Conservation (phyloP, 2,329 filamentous ascomycete species). For the Knufia fluminis region DNA sequence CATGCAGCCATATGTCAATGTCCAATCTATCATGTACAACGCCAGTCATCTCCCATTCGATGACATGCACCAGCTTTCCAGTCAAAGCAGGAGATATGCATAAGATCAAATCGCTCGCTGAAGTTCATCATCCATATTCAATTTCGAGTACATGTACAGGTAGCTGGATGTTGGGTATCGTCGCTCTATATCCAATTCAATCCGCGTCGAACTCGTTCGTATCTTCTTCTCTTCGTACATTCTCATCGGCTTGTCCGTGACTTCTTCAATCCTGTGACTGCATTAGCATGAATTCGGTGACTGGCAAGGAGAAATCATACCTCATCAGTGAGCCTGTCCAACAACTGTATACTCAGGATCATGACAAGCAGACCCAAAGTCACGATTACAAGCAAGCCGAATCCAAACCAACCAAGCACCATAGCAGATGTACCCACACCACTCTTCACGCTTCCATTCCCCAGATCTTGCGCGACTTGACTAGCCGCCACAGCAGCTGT, state of each 20-base stretch:
- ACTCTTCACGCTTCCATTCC: constrained; percentile 75
- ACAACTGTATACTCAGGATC: constrained; percentile 83
- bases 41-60: background rate
- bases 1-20: background rate
- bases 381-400: constrained; percentile 84
- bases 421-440: constrained; percentile 92
- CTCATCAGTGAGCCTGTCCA: constrained; percentile 51
- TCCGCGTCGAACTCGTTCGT: background rate
- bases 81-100: background rate
- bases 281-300: constrained; percentile 1
- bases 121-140: background rate
- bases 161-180: background rate
- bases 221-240: background rate
- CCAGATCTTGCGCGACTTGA: constrained; percentile 85
- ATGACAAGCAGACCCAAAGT: constrained; percentile 91
- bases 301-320: constrained; percentile 14
- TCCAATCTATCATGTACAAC: background rate
- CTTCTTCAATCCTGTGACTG: background rate
- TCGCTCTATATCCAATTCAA: constrained; percentile 1
- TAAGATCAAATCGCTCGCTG: constrained; percentile 1
- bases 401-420: constrained; percentile 96
- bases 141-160: background rate
- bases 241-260: background rate
- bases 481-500: constrained; percentile 93
- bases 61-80: background rate